Base-by-base conservation (phyloP, 352 stramenopile genomes). In the Phytophthora niederhauseri region DNA sequence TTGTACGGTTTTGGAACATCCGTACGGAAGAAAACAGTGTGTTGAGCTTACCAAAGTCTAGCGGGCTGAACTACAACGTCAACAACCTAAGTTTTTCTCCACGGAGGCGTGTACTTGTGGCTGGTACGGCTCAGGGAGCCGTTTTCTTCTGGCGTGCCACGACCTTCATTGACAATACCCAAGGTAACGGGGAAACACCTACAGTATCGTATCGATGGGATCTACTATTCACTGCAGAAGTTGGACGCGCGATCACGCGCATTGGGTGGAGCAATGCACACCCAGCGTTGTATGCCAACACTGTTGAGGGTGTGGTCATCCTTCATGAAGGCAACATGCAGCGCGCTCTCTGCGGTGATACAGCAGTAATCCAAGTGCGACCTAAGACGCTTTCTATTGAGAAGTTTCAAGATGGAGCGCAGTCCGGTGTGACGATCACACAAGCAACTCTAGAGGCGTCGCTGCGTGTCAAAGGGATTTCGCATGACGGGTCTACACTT, bases 1-100 rank as follows among this genome's bases (percentile, higher is more conserved):
- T 98, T 0, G 85, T 98, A 48, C 90, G 95, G 11, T 97, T 98
- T 51, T 98, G 93, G 92, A 92, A 98, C 65, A 77, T 98, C 19
- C 76, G 89, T 12, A 83, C 85, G 1, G 94, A 98, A 55, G 89
- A 98, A 62, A 98, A 95, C 71, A 98, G 97, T 59, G 87, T 97
- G 4, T 66, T 98, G 24, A 96, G 80, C 52, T 70, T 97, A 7
- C 82, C 85, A 0, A 90, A 90, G 59, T 61, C 72, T 7, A 69
- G 67, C 20, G 70, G 66, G 5, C 20, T 72, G 17, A 77, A 59
- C 26, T 92, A 95, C 64, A 82, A 90, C 34, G 91, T 98, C 19
- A 89, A 87, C 57, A 87, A 79, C 49, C 80, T 98, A 45, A 84
- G 91, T 57, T 98, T 98, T 57, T 97, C 93, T 7, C 85, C 93